Percentiles rank a stretch among this genome's conserved stretches.
Conservation (phyloP, 2,329 filamentous ascomycete genomes). For the Penicillium hesseltinei region DNA sequence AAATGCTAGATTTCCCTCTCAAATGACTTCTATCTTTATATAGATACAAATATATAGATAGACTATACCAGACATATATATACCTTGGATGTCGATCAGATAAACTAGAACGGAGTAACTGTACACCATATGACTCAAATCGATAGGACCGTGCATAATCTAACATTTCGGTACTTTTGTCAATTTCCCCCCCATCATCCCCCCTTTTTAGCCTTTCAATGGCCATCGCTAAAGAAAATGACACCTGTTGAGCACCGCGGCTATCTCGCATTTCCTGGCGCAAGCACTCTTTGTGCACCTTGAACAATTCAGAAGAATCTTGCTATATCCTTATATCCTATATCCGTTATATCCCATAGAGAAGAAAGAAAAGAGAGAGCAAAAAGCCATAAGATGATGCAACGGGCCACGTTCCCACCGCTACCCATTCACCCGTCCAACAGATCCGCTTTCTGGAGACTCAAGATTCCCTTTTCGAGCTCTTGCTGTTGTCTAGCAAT, state of each 20-base stretch:
- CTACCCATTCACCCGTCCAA: conserved; percentile 6
- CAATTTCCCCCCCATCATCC: neutral
- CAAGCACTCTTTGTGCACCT: neutral
- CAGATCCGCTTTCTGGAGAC: conserved; percentile 17
- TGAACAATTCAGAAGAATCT: neutral
- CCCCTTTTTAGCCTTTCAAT: neutral
- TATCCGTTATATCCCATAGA: neutral
- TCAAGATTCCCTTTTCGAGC: conserved; percentile 19
- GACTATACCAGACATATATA: neutral
- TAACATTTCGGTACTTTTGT: neutral
- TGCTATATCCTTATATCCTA: neutral
- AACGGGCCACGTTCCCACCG: conserved; percentile 7
- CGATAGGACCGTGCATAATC: neutral
- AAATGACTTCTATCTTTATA: neutral
- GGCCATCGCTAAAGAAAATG: neutral
- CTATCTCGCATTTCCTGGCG: neutral
- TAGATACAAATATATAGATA: neutral
- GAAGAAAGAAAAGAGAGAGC: neutral
- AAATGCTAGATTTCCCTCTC: neutral
- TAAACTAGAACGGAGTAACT: neutral
- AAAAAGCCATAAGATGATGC: conserved; percentile 2
- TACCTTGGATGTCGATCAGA: neutral
- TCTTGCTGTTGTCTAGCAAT: conserved; percentile 12
- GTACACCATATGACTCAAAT: neutral
- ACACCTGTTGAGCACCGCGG: neutral